Conservation (phyloP, 352 stramenopile species). For the Halophytophthora polymorphica region DNA sequence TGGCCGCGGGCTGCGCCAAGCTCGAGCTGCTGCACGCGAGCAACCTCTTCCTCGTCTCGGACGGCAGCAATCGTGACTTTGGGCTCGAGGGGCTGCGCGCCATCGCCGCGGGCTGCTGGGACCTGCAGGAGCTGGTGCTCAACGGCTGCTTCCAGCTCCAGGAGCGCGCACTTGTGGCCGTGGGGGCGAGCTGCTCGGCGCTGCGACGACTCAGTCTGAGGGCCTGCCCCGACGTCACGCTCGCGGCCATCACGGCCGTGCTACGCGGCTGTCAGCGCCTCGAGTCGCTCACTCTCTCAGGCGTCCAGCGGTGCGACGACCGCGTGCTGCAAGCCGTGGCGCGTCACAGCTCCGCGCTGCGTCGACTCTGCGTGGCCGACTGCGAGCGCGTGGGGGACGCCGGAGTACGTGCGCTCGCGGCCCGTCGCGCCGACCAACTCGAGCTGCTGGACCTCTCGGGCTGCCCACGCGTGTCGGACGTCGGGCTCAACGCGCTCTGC, state of each 20-base stretch:
- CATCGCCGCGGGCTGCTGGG: slow-evolving; percentile 54
- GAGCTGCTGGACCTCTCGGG: slow-evolving; percentile 62
- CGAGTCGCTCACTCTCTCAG: slow-evolving; percentile 47
- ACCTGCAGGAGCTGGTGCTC: slow-evolving; percentile 55
- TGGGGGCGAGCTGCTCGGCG: slow-evolving; percentile 51
- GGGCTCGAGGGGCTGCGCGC: slow-evolving; percentile 90
- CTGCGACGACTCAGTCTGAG: slow-evolving; percentile 76
- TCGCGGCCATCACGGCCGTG: slow-evolving; percentile 59
- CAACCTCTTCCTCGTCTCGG: slow-evolving; percentile 89
- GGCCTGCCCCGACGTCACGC: slow-evolving; percentile 79
- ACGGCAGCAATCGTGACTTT: slow-evolving; percentile 91
- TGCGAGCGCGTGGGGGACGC: slow-evolving; percentile 61
- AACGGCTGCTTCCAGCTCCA: slow-evolving; percentile 82
- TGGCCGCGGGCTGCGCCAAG: slow-evolving; percentile 80
- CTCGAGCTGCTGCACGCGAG: slow-evolving; percentile 71
- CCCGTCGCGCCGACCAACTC: slow-evolving; percentile 46
- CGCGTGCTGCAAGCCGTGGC: slow-evolving; percentile 52
- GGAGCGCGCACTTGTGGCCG: slow-evolving; percentile 70
- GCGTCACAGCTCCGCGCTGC: slow-evolving; percentile 24
- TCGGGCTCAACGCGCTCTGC: slow-evolving; percentile 44
- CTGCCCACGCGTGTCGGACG: slow-evolving; percentile 51
- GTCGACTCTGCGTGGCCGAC: slow-evolving; percentile 55
- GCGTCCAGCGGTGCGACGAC: slow-evolving; percentile 57
- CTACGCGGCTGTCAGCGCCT: slow-evolving; percentile 51
- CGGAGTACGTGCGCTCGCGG: slow-evolving; percentile 50